Base-by-base conservation (phyloP, 305 asterid species). In the Petunia hybrid region DNA sequence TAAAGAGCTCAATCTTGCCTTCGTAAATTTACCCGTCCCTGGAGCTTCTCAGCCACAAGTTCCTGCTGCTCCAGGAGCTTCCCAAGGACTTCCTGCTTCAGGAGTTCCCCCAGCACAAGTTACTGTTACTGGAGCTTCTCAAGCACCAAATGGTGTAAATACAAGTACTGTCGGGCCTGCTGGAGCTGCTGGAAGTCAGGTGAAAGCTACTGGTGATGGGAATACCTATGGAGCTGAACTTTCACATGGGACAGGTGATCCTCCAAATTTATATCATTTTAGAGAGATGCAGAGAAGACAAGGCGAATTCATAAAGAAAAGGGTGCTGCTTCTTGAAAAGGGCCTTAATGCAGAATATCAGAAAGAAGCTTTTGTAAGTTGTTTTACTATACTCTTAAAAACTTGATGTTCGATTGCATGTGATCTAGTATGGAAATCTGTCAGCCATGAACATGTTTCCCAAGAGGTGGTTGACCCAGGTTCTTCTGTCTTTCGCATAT, bases 271-370 rank as follows among this genome's bases (percentile, higher is more conserved):
- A 60, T 90, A 87, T 86, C 95, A 91, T 82, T 94, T 88, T 81
- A 91, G 97, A 77, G 99, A 96, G 90, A 89, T 94, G 97, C 99
- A 96, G 90, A 89, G 97, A 85, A 89, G 98, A 82, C 98, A 85
- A 81, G 98, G 94, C 77, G 99, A 96, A 84, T 96, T 93, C 82
- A 81, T 96, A 82, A 96, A 96, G 86, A 96, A 93, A 86, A 87
- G 99, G 88, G 98, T 96, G 82, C 92, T 91, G 68, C 98, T 96
- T 86, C 83, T 96, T 70, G 98, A 96, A 83, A 96, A 90, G 89
- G 98, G 91, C 8, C 97, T 96, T 57, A 83, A 86, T 56, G 92
- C 91, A 8, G 99, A 96, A 84, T 87, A 90, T 81, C 96, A 92
- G 85, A 91, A 89, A 83, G 89, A 83, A 55, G 77, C 65, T 83